These are phyloP conservation scores for Aspergillus melleus DNA, from an alignment of 2,329 filamentous ascomycete species.

Conservation along the genomic window DNA sequence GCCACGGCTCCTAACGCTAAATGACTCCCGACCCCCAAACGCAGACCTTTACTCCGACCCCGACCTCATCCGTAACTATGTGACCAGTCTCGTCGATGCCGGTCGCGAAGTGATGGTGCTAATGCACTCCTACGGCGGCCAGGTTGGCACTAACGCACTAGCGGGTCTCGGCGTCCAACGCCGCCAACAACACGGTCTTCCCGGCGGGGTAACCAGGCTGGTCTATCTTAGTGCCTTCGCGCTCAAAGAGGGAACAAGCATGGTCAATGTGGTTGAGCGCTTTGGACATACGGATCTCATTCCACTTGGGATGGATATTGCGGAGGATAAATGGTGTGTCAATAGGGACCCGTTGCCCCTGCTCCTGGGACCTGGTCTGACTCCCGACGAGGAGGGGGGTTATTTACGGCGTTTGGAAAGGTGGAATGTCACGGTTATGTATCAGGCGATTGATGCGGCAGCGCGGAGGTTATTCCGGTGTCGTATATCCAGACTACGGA, in stretches of 20 bases:
- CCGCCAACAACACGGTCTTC: too few relatives aligned
- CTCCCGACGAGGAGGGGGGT: neutral
- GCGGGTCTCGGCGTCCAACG: too few relatives aligned
- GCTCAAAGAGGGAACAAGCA: neutral
- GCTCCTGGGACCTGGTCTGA: neutral
- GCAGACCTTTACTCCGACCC: too few relatives aligned
- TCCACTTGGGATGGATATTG: constrained; percentile 8
- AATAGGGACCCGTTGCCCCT: neutral
- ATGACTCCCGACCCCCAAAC: too few relatives aligned
- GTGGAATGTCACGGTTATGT: constrained; percentile 5
- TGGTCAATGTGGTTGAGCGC: constrained; percentile 2
- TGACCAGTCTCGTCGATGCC: too few relatives aligned
- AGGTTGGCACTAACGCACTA: too few relatives aligned
- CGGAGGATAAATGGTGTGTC: neutral
- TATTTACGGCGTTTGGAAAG: neutral
- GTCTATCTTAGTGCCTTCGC: constrained; percentile 1
- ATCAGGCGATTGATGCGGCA: neutral
- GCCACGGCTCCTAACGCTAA: too few relatives aligned
- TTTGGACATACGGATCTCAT: constrained; percentile 2
- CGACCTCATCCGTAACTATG: too few relatives aligned
- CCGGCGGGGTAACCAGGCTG: neutral
- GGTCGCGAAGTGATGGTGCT: too few relatives aligned
- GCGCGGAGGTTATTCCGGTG: neutral
- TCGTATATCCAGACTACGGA: neutral
- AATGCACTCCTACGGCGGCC: too few relatives aligned